Evolutionary conservation across 495 filamentous ascomycete species (phyloP).

Genomic region (Neurospora sp.): DNA sequence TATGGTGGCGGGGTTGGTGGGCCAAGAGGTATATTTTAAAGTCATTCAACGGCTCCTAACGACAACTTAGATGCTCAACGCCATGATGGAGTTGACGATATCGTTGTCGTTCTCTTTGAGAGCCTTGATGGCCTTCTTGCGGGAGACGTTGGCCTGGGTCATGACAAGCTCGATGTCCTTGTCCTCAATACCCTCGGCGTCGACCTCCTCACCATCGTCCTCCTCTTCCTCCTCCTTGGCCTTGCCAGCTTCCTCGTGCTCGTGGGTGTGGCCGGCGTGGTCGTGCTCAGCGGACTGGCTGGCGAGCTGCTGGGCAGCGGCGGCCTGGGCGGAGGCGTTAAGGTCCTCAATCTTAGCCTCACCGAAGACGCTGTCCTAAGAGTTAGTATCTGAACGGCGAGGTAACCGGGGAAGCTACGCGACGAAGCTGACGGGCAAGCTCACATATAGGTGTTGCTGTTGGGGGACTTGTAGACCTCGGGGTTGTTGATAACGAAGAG

Average conservation of each 20-base stretch:
- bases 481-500: slow-evolving; percentile 99
- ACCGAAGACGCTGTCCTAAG: slow-evolving; percentile 75
- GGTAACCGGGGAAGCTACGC: neutral
- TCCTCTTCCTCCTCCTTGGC: slow-evolving; percentile 79
- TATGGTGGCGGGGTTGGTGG: neutral
- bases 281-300: slow-evolving; percentile 63
- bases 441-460: slow-evolving; percentile 99
- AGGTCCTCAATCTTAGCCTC: slow-evolving; percentile 99
- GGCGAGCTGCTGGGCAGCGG: slow-evolving; percentile 83
- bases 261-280: slow-evolving; percentile 48
- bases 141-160: slow-evolving; percentile 89
- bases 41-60: neutral
- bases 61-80: slow-evolving; percentile 76
- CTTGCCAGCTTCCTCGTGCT: slow-evolving; percentile 57
- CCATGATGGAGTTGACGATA: slow-evolving; percentile 99
- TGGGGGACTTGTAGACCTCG: slow-evolving; percentile 97
- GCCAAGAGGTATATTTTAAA: neutral
- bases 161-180: slow-evolving; percentile 99
- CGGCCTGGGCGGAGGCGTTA: slow-evolving; percentile 92
- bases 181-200: slow-evolving; percentile 84
- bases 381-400: neutral
- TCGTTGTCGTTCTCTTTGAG: slow-evolving; percentile 99
- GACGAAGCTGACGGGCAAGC: slow-evolving; percentile 17
- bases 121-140: slow-evolving; percentile 98
- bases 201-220: slow-evolving; percentile 91